Evolutionary conservation across 768 basidiomycete species (phyloP), one percentile per base, ranked within the genome.

Genomic region (Leccinum broughii): DNA sequence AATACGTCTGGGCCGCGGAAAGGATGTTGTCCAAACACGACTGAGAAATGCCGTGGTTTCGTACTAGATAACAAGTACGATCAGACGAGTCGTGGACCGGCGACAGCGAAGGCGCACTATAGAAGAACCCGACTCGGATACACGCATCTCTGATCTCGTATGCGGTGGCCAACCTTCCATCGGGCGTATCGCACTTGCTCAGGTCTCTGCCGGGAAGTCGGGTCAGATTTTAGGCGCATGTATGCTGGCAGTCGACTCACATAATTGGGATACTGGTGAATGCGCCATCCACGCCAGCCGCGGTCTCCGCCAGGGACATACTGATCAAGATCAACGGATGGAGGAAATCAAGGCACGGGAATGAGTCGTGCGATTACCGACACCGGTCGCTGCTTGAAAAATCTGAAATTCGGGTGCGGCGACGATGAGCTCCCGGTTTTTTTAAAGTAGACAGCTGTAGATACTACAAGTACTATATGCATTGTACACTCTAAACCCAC

Each of bases 81-180:
- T 34, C 30, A 41, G 41, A 51, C n/a, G 15, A 3, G 6, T 22
- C 26, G 24, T 32, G 20, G 41, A 44, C n/a, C 26, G 34, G 8
- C 28, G 56, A 60, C 9, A 46, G 56, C 3, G 5, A 28, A 34
- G 15, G 8, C 76, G 22, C 62, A 89, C 89, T 83, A 66, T 94
- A 95, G 72, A 95, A 90, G 70, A 95, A 94, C 1, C 93, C 93
- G 6, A 91, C 90, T 55, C 84, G 81, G 57, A 91, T 85, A 64
- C 90, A 93, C 0, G 93, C 92, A 64, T 89, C 80, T 56, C 88
- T 79, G 48, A 95, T 81, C 63, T 83, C 73, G 24, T 75, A 67
- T 0, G 85, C 90, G 1, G 93, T 72, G 2, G 69, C 72, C 55
- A 70, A 67, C 46, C 83, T 79, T 24, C 75, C 70, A 34, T 73